phyloP scores from a whole-genome alignment of 192 early-diverging fungal genomes.

The Ambispora gerdemannii region DNA sequence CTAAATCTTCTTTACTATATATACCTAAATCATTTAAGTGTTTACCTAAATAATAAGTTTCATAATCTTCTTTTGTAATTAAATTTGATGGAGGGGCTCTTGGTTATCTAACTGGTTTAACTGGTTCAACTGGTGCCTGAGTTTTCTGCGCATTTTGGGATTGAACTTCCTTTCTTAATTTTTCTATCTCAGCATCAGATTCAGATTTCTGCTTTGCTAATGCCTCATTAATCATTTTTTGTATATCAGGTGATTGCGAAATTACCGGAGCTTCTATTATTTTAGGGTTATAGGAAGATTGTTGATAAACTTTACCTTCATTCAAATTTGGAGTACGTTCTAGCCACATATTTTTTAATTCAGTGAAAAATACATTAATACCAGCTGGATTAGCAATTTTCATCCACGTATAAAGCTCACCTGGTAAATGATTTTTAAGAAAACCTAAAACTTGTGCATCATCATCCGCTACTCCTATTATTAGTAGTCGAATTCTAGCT shows the following conservation, averaged over 20 bases:
- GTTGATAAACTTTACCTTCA: constrained; percentile 19
- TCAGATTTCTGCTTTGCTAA: neutral
- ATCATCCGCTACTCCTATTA: constrained; percentile 13
- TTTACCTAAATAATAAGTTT: neutral
- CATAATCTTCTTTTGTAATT: neutral
- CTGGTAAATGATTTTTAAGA: constrained; percentile 23
- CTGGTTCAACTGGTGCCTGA: neutral
- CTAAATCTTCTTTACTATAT: constrained; percentile 18
- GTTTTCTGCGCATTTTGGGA: neutral
- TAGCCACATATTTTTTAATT: constrained; percentile 23
- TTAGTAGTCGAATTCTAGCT: neutral
- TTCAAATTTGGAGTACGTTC: constrained; percentile 19
- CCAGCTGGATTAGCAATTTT: neutral
- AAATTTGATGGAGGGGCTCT: constrained; percentile 1
- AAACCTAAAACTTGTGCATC: constrained; percentile 16
- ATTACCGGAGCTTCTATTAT: constrained; percentile 1
- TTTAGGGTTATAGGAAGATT: constrained; percentile 1
- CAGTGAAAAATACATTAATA: constrained; percentile 12
- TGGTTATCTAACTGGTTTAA: constrained; percentile 12
- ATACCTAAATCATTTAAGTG: constrained; percentile 11
- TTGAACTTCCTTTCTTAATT: constrained; percentile 2
- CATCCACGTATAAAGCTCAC: constrained; percentile 16
- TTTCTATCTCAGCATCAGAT: neutral
- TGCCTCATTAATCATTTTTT: constrained; percentile 1
- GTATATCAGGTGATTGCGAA: constrained; percentile 2